These are phyloP conservation scores for Nakazawaea sp. DNA, from an alignment of 805 yeast genomes.

Conservation along the genomic window DNA sequence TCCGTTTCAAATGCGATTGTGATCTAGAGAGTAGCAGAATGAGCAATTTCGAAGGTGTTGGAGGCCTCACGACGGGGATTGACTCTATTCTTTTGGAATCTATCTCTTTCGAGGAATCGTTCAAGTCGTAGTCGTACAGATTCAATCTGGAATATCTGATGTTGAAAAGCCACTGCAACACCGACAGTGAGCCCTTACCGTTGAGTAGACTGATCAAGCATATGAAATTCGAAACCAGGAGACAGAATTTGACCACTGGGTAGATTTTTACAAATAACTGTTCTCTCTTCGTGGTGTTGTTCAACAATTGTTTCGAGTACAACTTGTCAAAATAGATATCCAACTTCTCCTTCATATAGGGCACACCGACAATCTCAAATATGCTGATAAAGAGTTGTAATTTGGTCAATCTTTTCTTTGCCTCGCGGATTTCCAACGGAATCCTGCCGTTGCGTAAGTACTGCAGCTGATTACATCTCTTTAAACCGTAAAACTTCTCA, in stretches of 20 bases:
- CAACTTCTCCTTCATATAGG: slow-evolving; percentile 65
- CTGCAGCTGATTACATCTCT: slow-evolving; percentile 37
- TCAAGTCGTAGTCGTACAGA: slow-evolving; percentile 39
- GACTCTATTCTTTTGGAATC: slow-evolving; percentile 12
- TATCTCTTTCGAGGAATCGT: slow-evolving; percentile 18
- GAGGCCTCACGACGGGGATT: slow-evolving; percentile 27
- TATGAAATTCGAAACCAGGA: slow-evolving; percentile 43
- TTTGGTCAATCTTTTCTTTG: slow-evolving; percentile 41
- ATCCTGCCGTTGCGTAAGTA: background rate
- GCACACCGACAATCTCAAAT: slow-evolving; percentile 53
- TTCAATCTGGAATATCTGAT: slow-evolving; percentile 62
- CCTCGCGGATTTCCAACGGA: slow-evolving; percentile 4
- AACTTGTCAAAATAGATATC: slow-evolving; percentile 57
- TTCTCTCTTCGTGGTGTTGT: slow-evolving; percentile 22
- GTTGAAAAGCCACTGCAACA: slow-evolving; percentile 53
- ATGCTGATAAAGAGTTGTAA: slow-evolving; percentile 51
- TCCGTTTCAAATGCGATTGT: slow-evolving; percentile 12
- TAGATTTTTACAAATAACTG: slow-evolving; percentile 48
- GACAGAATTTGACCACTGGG: slow-evolving; percentile 47
- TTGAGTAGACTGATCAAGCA: slow-evolving; percentile 61
- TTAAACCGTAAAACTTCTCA: slow-evolving; percentile 87
- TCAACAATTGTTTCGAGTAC: slow-evolving; percentile 51
- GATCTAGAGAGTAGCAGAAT: slow-evolving; percentile 7
- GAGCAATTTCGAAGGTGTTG: slow-evolving; percentile 30
- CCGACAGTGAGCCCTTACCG: slow-evolving; percentile 55